Evolutionary conservation across 805 yeast species (phyloP).

Genomic region (Debaryomyces tyrocola): DNA sequence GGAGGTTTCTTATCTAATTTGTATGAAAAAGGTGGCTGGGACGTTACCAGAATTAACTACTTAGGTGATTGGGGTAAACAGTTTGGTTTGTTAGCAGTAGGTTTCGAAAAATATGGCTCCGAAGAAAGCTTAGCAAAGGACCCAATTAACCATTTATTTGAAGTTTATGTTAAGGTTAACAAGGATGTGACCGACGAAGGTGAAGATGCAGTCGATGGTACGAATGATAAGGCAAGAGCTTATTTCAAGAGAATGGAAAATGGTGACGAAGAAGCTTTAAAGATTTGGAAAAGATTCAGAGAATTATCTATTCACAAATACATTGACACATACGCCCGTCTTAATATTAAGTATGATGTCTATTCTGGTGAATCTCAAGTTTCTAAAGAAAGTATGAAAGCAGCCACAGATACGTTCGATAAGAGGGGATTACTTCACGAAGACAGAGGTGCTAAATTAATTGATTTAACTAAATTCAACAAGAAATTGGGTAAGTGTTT

Average conservation of each 20-base stretch:
- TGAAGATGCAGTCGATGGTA: constrained; percentile 44
- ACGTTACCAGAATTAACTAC: constrained; percentile 90
- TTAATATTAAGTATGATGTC: constrained; percentile 82
- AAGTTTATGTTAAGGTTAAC: constrained; percentile 88
- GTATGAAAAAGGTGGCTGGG: constrained; percentile 88
- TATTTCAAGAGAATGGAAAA: constrained; percentile 91
- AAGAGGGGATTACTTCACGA: constrained; percentile 73
- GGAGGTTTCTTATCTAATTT: constrained; percentile 93
- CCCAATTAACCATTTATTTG: constrained; percentile 93
- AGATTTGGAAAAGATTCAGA: constrained; percentile 84
- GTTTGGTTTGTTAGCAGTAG: constrained; percentile 93
- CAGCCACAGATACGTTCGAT: constrained; percentile 60
- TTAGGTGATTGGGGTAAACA: constrained; percentile 99
- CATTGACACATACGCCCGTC: constrained; percentile 83
- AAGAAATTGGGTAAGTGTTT: constrained; percentile 92
- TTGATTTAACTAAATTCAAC: constrained; percentile 80
- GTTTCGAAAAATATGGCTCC: constrained; percentile 81
- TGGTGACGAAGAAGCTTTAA: constrained; percentile 79
- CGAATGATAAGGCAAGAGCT: constrained; percentile 81
- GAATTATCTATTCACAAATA: constrained; percentile 87
- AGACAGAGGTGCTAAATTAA: constrained; percentile 87
- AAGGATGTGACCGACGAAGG: constrained; percentile 68
- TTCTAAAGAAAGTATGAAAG: constrained; percentile 65
- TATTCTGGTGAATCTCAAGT: constrained; percentile 98
- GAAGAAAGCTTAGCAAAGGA: constrained; percentile 69